Evolutionary conservation across 164 flowering plant genomes (phyloP), one percentile per base, ranked within the genome.

Genomic region (Platanus orientalis): DNA sequence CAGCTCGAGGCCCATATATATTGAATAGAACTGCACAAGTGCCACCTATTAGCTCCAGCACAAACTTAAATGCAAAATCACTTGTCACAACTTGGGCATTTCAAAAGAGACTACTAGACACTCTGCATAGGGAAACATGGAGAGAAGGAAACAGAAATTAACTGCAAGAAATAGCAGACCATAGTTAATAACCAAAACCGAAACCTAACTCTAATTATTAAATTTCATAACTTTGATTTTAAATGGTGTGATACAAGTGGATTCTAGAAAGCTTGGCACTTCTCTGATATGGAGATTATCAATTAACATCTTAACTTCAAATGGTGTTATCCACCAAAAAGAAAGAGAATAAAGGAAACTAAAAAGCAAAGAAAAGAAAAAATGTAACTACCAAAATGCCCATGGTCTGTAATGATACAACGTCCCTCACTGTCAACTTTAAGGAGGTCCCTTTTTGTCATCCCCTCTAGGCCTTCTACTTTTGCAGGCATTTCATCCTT

Each of bases 381-480:
- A 20, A 44, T 54, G 50, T 19, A 68, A 67, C 85, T 67, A 94
- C 98, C 89, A 72, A 94, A 94, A 81, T 92, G 97, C 7, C 89
- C 86, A 79, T 95, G 99, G 81, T 95, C 99, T 13, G 99, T 92
- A 63, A 92, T 76, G 32, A 95, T 52, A 72, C 99, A 95, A n/a
- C 97, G 94, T 25, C 99, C 99, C 77, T 95, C 97, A 48, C 87
- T 76, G 61, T 92, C 99, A 70, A 95, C 74, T 69, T 79, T 79
- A 36, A 83, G 76, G 67, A 92, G 89, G 69, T 89, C 94, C 36
- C 83, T 88, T 60, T 55, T 73, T 16, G 74, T 55, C 63, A 82
- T 84, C 32, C 69, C 84, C 68, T 82, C 87, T 32, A 87, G 72
- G n/a, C 81, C 86, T 71, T 78, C 79, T 27, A 66, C 75, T n/a